phyloP scores from a whole-genome alignment of 805 yeast genomes.

The Metschnikowia lunata region DNA sequence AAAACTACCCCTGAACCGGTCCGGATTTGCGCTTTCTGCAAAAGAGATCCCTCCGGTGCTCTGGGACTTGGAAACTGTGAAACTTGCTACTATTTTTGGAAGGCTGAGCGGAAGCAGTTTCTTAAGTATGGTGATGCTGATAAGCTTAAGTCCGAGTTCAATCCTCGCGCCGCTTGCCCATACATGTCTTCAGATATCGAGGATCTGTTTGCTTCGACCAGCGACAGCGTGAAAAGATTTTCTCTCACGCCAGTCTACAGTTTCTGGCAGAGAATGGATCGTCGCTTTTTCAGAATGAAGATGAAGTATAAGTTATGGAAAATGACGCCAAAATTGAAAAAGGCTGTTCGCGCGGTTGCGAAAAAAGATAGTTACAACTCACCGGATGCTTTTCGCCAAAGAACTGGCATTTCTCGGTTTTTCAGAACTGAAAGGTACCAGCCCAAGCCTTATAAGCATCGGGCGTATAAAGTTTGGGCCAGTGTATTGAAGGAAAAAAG shows the following conservation, averaged over 20 bases:
- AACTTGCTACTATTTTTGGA: slow-evolving; percentile 1
- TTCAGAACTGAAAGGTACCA: not conserved
- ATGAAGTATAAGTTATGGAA: not conserved
- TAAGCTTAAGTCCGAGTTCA: not conserved
- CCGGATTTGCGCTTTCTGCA: not conserved
- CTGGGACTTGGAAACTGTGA: slow-evolving; percentile 1
- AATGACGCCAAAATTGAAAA: not conserved
- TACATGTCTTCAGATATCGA: not conserved
- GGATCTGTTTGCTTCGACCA: not conserved
- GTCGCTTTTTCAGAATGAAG: not conserved
- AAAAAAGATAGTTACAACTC: not conserved
- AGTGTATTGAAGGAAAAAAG: not conserved
- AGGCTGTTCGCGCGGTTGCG: slow-evolving; percentile 2
- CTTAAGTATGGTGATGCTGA: not conserved
- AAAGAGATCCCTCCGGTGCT: not conserved
- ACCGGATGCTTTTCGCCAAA: not conserved
- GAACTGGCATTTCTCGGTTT: not conserved
- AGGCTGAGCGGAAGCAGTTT: not conserved
- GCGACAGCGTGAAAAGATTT: not conserved
- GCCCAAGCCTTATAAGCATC: not conserved
- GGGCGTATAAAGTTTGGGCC: not conserved
- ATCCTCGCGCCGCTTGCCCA: not conserved
- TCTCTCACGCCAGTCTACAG: not conserved
- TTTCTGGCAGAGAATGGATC: not conserved
- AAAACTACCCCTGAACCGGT: too few relatives aligned